phyloP scores from a whole-genome alignment of 345 rosid species.

The Brassica incana region DNA sequence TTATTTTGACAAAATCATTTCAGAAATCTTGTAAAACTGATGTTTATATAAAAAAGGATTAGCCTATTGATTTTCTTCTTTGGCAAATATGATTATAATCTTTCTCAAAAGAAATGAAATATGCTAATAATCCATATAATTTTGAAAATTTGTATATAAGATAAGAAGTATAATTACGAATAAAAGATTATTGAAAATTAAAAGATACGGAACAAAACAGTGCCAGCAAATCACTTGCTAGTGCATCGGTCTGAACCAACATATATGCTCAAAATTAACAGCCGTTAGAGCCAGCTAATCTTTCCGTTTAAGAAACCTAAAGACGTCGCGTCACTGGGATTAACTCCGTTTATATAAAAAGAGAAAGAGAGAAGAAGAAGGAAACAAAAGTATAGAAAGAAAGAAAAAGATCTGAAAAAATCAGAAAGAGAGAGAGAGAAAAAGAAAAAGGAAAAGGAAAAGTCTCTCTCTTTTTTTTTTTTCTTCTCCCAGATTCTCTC shows the following conservation, averaged over 20 bases:
- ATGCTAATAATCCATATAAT: too few species aligned
- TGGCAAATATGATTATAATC: too few species aligned
- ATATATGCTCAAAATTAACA: conserved; percentile 30
- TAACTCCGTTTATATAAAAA: conserved; percentile 40
- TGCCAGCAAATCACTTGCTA: conserved; percentile 48
- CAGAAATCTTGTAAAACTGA: neutral
- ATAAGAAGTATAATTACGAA: too few species aligned
- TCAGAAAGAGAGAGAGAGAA: neutral
- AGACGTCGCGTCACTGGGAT: conserved; percentile 35
- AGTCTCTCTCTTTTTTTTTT: conserved; percentile 15
- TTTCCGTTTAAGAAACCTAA: conserved; percentile 22
- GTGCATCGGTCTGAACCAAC: conserved; percentile 45
- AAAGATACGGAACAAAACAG: conserved; percentile 21
- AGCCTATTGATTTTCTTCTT: too few species aligned
- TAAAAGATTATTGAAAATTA: too few species aligned
- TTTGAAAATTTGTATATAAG: too few species aligned
- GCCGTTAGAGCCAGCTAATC: conserved; percentile 61
- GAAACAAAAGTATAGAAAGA: conserved; percentile 25
- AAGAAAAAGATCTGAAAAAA: neutral
- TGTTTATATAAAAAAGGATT: neutral
- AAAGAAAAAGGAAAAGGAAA: neutral
- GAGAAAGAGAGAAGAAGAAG: conserved; percentile 31
- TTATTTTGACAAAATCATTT: conserved; percentile 10
- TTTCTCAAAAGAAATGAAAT: too few species aligned
- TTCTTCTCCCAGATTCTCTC: conserved; percentile 32